Evolutionary conservation across 179 eudicot genomes (phyloP).

Genomic region (Monotropa hypopitys): DNA sequence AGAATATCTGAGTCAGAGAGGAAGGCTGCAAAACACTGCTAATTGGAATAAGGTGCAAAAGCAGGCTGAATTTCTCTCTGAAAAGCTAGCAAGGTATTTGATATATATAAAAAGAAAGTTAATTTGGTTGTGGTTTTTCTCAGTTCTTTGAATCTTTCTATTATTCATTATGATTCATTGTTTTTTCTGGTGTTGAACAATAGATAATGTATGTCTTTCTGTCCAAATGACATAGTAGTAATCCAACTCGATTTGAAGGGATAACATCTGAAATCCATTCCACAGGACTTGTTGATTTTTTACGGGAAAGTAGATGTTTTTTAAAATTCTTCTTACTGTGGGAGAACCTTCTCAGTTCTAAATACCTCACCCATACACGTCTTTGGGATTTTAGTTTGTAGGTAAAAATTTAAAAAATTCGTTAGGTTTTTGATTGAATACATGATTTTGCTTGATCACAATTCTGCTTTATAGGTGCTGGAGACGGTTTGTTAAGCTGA

Average conservation of each 20-base stretch:
- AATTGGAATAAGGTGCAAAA: conserved; percentile 28
- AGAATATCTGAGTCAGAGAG: conserved; percentile 59
- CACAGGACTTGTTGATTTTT: not conserved
- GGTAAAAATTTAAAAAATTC: not conserved
- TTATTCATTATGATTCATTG: not conserved
- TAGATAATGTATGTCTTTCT: not conserved
- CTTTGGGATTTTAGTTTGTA: not conserved
- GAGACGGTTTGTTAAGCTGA: conserved; percentile 45
- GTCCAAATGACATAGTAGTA: not conserved
- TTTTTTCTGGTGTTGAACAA: not conserved
- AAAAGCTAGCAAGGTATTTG: conserved; percentile 52
- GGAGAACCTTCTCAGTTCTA: not conserved
- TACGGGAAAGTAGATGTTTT: not conserved
- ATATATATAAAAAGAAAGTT: not conserved
- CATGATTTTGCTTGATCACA: not conserved
- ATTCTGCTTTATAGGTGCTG: conserved; percentile 42
- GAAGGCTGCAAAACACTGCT: conserved; percentile 22
- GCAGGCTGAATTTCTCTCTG: conserved; percentile 53
- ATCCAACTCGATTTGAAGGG: not conserved
- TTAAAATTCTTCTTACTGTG: not conserved
- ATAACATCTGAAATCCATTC: not conserved
- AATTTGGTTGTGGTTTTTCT: not conserved
- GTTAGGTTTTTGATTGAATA: not conserved
- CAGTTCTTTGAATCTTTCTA: not conserved
- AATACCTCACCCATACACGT: not conserved